These are phyloP conservation scores for Chionographis japonica DNA, from an alignment of 106 monocot genomes.

Conservation along the genomic window DNA sequence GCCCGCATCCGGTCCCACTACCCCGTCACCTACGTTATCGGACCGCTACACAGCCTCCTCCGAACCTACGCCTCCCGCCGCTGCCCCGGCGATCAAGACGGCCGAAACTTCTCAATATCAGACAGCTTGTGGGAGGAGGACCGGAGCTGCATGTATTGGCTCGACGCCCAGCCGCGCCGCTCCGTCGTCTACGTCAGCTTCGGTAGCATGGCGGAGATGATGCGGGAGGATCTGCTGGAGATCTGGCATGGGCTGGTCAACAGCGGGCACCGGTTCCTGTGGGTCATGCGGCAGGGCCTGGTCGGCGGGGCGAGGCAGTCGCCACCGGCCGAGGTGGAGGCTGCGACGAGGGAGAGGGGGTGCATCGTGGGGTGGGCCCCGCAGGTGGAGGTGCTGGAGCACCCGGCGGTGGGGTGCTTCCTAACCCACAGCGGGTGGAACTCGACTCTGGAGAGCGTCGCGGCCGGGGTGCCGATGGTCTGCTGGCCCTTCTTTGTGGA, in stretches of 20 bases:
- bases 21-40: conserved; percentile 24
- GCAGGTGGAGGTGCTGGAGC: conserved; percentile 14
- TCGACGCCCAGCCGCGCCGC: conserved; percentile 9
- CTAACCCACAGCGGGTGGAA: conserved; percentile 31
- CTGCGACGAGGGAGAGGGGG: conserved; percentile 6
- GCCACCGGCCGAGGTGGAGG: not conserved
- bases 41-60: conserved; percentile 38
- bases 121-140: conserved; percentile 21
- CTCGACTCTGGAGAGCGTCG: conserved; percentile 25
- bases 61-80: not conserved
- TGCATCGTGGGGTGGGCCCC: conserved; percentile 5
- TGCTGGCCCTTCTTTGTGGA: conserved; percentile 19
- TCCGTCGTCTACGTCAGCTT: conserved; percentile 32
- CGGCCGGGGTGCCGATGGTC: conserved; percentile 21
- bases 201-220: conserved; percentile 13
- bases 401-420: conserved; percentile 20
- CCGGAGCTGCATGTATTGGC: conserved; percentile 17
- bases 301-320: not conserved
- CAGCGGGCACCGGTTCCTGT: conserved; percentile 16
- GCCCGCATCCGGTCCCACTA: conserved; percentile 15
- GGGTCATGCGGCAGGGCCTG: conserved; percentile 8
- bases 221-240: conserved; percentile 11
- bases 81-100: too few relatives aligned
- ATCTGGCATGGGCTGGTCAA: conserved; percentile 28
- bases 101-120: not conserved